Percentiles rank a stretch among this genome's conserved stretches.
These are phyloP conservation scores for Fusarium sp. DNA, from an alignment of 2,329 filamentous ascomycete genomes.

Conservation along the genomic window DNA sequence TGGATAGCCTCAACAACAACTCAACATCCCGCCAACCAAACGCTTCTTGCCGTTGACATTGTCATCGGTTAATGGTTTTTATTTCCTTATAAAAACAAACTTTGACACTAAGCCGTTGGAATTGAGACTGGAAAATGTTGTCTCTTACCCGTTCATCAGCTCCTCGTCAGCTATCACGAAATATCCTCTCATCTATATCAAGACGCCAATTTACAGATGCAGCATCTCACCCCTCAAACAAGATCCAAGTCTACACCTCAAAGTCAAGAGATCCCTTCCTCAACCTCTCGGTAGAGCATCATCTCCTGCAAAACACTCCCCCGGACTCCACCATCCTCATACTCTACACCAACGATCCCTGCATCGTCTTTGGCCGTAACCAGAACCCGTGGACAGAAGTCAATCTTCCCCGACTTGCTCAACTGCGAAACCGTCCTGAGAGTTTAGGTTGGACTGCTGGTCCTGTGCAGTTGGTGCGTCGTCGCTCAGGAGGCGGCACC, in stretches of 20 bases:
- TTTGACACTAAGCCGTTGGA: not conserved
- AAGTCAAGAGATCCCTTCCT: slow-evolving; percentile 79
- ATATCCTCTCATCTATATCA: slow-evolving; percentile 20
- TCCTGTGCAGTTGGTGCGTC: slow-evolving; percentile 75
- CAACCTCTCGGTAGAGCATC: slow-evolving; percentile 95
- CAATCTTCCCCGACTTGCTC: slow-evolving; percentile 73
- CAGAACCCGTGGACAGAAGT: slow-evolving; percentile 98
- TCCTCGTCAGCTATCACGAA: slow-evolving; percentile 10
- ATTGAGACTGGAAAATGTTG: slow-evolving; percentile 4
- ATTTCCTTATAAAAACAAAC: not conserved
- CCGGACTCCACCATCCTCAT: slow-evolving; percentile 82
- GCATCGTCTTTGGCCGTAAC: slow-evolving; percentile 92
- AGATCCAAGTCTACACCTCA: slow-evolving; percentile 78
- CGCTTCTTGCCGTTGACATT: not conserved
- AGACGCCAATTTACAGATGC: slow-evolving; percentile 52
- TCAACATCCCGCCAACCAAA: slow-evolving; percentile 5
- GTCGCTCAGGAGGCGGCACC: slow-evolving; percentile 88
- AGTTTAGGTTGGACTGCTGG: slow-evolving; percentile 43
- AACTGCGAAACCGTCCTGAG: slow-evolving; percentile 34
- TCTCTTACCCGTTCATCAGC: slow-evolving; percentile 20
- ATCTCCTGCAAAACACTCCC: slow-evolving; percentile 81
- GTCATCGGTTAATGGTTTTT: not conserved
- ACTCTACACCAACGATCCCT: slow-evolving; percentile 88
- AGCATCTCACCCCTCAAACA: slow-evolving; percentile 57
- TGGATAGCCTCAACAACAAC: slow-evolving; percentile 37